Evolutionary conservation across 768 basidiomycete genomes (phyloP).

Genomic region (Pulveroboletus sp.): DNA sequence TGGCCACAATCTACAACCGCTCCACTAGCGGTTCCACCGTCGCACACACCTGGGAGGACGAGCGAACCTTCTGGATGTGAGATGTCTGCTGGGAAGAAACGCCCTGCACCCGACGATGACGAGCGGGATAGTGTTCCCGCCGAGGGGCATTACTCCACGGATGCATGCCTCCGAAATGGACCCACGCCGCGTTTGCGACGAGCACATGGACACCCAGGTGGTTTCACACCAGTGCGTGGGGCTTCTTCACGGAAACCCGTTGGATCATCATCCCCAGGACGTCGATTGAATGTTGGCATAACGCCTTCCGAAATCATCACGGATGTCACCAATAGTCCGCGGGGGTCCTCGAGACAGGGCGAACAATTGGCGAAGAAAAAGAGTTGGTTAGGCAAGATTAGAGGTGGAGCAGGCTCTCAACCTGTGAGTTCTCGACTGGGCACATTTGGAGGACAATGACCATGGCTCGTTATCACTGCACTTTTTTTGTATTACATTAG

Average conservation of each 20-base stretch:
- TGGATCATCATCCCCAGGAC: slow-evolving; percentile 47
- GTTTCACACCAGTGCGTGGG: slow-evolving; percentile 72
- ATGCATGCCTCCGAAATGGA: slow-evolving; percentile 35
- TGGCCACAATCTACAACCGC: slow-evolving; percentile 12
- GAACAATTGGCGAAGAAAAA: slow-evolving; percentile 42
- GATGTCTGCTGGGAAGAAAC: slow-evolving; percentile 58
- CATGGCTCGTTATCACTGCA: slow-evolving; percentile 9
- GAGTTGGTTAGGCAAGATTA: slow-evolving; percentile 73
- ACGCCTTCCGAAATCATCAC: slow-evolving; percentile 35
- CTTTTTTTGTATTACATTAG: slow-evolving; percentile 17
- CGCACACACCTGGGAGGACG: slow-evolving; percentile 49
- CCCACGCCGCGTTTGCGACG: slow-evolving; percentile 64
- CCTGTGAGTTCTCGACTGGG: slow-evolving; percentile 18
- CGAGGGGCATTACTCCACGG: slow-evolving; percentile 55
- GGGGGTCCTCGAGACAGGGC: slow-evolving; percentile 23
- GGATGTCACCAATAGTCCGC: slow-evolving; percentile 72
- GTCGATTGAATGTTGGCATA: slow-evolving; percentile 40
- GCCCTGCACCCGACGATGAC: slow-evolving; percentile 76
- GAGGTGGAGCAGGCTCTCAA: slow-evolving; percentile 36
- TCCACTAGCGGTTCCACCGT: slow-evolving; percentile 31
- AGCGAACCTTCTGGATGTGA: slow-evolving; percentile 32
- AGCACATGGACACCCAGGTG: slow-evolving; percentile 54
- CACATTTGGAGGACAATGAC: slow-evolving; percentile 25
- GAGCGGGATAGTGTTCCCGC: slow-evolving; percentile 59
- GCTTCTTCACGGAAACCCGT: slow-evolving; percentile 35